These are phyloP conservation scores for Penicillium chermesinum DNA, from an alignment of 495 filamentous ascomycete genomes.

Conservation along the genomic window DNA sequence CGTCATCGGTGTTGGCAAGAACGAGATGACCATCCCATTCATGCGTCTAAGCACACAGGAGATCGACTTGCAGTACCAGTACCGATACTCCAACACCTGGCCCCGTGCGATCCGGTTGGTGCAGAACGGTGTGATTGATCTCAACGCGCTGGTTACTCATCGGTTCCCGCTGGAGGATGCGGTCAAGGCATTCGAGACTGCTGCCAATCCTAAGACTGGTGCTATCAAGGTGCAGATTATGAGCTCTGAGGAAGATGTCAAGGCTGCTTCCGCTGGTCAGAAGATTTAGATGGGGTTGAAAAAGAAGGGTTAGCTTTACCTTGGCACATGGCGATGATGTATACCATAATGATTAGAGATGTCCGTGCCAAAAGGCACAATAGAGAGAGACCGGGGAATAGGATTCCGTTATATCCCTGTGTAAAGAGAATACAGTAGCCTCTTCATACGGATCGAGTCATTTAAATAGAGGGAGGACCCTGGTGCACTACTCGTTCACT, in stretches of 20 bases:
- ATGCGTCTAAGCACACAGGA: constrained; percentile 87
- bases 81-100: constrained; percentile 94
- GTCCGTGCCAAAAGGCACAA: neutral
- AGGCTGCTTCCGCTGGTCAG: constrained; percentile 37
- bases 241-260: constrained; percentile 45
- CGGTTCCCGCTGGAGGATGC: constrained; percentile 81
- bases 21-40: constrained; percentile 90
- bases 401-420: neutral
- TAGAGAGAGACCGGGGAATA: neutral
- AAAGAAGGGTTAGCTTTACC: too few species aligned
- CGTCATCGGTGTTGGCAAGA: constrained; percentile 87
- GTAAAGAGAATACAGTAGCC: too few species aligned
- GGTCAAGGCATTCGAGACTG: constrained; percentile 80
- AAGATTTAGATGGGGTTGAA: constrained; percentile 17
- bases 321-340: neutral
- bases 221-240: constrained; percentile 93
- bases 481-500: neutral
- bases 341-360: neutral
- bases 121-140: constrained; percentile 72
- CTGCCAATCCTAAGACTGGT: constrained; percentile 79
- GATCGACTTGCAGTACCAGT: constrained; percentile 92
- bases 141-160: constrained; percentile 81
- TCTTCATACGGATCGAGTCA: neutral
- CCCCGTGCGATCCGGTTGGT: constrained; percentile 85
- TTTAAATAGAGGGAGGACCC: neutral